Percentiles rank a stretch among this genome's conserved stretches.
These are phyloP conservation scores for Dentipellis sp. DNA, from an alignment of 768 basidiomycete genomes.

Conservation along the genomic window DNA sequence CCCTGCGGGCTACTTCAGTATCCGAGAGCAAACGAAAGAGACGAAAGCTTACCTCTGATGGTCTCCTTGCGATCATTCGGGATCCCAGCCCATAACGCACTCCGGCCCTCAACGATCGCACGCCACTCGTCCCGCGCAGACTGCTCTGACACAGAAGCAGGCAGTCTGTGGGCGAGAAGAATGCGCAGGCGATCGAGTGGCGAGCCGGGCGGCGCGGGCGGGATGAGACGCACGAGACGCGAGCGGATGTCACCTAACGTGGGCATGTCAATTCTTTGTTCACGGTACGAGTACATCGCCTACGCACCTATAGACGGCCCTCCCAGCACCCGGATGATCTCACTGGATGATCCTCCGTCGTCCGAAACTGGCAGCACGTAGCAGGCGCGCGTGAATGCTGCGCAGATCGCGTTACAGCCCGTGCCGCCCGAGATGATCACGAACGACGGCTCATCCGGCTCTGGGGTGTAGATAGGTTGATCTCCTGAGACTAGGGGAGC, in stretches of 20 bases:
- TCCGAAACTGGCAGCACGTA: slow-evolving; percentile 92
- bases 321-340: slow-evolving; percentile 86
- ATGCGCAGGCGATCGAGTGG: slow-evolving; percentile 65
- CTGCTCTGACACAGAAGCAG: slow-evolving; percentile 54
- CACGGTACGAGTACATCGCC: not conserved
- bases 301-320: slow-evolving; percentile 72
- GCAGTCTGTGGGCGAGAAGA: slow-evolving; percentile 75
- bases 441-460: slow-evolving; percentile 32
- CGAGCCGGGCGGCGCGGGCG: slow-evolving; percentile 45
- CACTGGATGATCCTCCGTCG: slow-evolving; percentile 91
- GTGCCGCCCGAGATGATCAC: slow-evolving; percentile 90
- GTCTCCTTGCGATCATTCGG: slow-evolving; percentile 87
- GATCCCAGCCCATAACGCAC: slow-evolving; percentile 74
- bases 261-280: not conserved
- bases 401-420: slow-evolving; percentile 85
- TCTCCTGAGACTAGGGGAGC: not conserved
- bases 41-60: slow-evolving; percentile 55
- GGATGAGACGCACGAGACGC: slow-evolving; percentile 82
- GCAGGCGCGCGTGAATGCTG: slow-evolving; percentile 69
- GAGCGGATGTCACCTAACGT: slow-evolving; percentile 77
- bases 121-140: slow-evolving; percentile 88
- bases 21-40: not conserved
- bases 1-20: slow-evolving; percentile 33
- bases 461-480: slow-evolving; percentile 6
- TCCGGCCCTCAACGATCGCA: slow-evolving; percentile 83